phyloP scores from a whole-genome alignment of 192 early-diverging fungal species.

The Coemansia sp. region DNA sequence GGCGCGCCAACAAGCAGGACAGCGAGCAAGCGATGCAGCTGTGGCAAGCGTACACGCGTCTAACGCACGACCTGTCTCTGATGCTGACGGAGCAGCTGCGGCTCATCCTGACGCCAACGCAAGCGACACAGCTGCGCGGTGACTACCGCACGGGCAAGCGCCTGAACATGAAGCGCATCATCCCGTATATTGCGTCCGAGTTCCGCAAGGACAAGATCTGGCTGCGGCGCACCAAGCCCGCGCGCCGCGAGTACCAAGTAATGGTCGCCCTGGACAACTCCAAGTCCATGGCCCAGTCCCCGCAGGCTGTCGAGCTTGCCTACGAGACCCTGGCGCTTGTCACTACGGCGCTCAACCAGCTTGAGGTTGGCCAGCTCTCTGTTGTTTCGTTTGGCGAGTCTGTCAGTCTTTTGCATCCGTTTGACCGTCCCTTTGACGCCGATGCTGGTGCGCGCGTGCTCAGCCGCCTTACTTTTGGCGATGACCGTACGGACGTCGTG shows the following conservation, averaged over 20 bases:
- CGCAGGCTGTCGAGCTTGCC: conserved; percentile 80
- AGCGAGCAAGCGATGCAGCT: conserved; percentile 63
- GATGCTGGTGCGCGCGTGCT: conserved; percentile 92
- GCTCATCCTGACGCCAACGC: conserved; percentile 94
- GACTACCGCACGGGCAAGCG: conserved; percentile 99
- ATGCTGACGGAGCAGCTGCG: conserved; percentile 94
- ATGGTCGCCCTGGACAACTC: conserved; percentile 99
- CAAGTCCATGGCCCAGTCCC: conserved; percentile 89
- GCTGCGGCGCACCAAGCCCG: conserved; percentile 95
- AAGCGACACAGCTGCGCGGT: conserved; percentile 94
- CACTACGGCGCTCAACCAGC: conserved; percentile 88
- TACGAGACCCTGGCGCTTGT: conserved; percentile 94
- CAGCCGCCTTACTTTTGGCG: conserved; percentile 89
- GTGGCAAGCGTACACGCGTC: conserved; percentile 88
- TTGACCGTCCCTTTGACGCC: conserved; percentile 87
- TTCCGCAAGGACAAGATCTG: conserved; percentile 99
- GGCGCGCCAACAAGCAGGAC: conserved; percentile 66
- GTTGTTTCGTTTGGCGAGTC: conserved; percentile 92
- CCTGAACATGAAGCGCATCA: conserved; percentile 99
- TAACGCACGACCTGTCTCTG: conserved; percentile 91
- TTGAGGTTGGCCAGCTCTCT: conserved; percentile 93
- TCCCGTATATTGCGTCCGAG: conserved; percentile 98
- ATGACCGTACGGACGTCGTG: conserved; percentile 87
- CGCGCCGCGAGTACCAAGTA: conserved; percentile 97
- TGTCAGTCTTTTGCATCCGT: conserved; percentile 89